These are phyloP conservation scores for Mortierella alpina DNA, from an alignment of 192 early-diverging fungal genomes.

Conservation along the genomic window DNA sequence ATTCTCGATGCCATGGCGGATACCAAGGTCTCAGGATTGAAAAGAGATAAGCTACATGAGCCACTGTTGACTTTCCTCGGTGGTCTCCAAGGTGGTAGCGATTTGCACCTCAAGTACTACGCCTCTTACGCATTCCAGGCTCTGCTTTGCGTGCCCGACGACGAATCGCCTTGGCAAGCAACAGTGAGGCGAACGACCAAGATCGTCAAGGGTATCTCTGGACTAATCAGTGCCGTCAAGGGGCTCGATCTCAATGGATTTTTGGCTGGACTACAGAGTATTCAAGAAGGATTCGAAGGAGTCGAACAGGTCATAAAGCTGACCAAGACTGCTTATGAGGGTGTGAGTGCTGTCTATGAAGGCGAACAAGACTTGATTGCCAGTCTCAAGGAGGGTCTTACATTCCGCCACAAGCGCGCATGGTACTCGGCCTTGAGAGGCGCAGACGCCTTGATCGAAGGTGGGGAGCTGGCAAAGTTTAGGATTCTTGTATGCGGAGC, in stretches of 20 bases:
- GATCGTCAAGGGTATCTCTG: slow-evolving; percentile 2
- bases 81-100: neutral
- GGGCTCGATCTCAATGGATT: slow-evolving; percentile 2
- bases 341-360: neutral
- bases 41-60: neutral
- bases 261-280: slow-evolving; percentile 1
- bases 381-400: slow-evolving; percentile 7
- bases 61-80: neutral
- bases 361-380: neutral
- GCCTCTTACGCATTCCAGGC: slow-evolving; percentile 18
- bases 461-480: neutral
- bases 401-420: neutral
- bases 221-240: slow-evolving; percentile 5
- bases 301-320: neutral
- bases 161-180: slow-evolving; percentile 2
- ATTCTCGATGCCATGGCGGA: slow-evolving; percentile 17
- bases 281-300: neutral
- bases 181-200: neutral
- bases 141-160: slow-evolving; percentile 14
- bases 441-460: neutral
- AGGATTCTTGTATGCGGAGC: neutral
- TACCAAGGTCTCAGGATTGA: slow-evolving; percentile 1
- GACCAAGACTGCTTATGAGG: neutral
- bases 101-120: slow-evolving; percentile 9
- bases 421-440: slow-evolving; percentile 11